These are phyloP conservation scores for Trichosporon faecale DNA, from an alignment of 1,284 basidiomycete species.

Conservation along the genomic window DNA sequence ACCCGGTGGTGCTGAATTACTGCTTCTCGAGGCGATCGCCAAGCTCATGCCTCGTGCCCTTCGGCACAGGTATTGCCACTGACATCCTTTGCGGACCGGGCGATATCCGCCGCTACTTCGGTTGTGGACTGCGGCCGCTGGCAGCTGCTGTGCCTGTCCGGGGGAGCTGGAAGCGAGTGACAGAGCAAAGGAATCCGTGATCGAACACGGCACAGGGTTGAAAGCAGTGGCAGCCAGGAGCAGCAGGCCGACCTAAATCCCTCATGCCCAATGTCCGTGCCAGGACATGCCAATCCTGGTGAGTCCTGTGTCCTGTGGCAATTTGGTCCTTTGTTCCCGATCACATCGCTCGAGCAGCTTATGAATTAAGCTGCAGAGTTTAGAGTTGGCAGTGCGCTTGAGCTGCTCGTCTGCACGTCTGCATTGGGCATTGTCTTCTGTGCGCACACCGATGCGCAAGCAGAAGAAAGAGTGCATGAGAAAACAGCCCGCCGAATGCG, in stretches of 20 bases:
- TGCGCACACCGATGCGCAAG: neutral
- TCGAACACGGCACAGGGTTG: neutral
- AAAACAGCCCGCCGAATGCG: neutral
- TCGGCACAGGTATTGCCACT: no score
- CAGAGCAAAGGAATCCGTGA: neutral
- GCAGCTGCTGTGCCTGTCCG: neutral
- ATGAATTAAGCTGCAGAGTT: constrained; percentile 10
- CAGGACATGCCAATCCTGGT: no score
- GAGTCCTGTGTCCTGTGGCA: neutral
- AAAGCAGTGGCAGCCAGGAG: neutral
- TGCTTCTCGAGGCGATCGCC: neutral
- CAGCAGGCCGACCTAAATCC: neutral
- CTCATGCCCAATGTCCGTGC: neutral
- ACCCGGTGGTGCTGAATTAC: neutral
- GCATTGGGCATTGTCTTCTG: neutral
- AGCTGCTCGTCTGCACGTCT: neutral
- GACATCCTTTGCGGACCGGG: neutral
- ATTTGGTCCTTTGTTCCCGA: neutral
- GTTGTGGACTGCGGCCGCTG: no score
- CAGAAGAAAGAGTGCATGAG: neutral
- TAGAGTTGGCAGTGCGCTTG: neutral
- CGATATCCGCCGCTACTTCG: neutral
- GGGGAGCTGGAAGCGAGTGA: neutral
- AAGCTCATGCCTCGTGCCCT: neutral
- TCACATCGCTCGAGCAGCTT: neutral